phyloP scores from a whole-genome alignment of 306 rosid genomes.

The Sesbania bispinosa region DNA sequence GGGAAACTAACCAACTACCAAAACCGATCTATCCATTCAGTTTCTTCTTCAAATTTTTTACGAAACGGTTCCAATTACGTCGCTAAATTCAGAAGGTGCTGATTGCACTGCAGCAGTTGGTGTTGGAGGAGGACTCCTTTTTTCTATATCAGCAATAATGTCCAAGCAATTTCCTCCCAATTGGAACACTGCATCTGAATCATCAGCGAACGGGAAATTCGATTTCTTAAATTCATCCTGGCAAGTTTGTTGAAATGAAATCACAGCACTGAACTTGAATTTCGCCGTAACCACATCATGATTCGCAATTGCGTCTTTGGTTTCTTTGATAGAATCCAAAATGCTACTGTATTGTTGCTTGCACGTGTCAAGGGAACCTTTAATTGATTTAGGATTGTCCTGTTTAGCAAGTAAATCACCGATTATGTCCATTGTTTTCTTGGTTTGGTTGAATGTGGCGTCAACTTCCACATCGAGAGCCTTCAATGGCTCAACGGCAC shows the following conservation, averaged over 20 bases:
- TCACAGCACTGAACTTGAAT: slow-evolving; percentile 3
- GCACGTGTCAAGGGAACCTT: neutral
- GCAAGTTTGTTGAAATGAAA: slow-evolving; percentile 21
- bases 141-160: slow-evolving; percentile 7
- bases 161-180: slow-evolving; percentile 35
- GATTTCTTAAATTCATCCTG: neutral
- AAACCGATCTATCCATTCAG: neutral
- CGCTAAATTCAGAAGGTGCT: neutral
- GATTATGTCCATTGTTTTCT: neutral
- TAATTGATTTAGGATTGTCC: fast-evolving
- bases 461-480: slow-evolving; percentile 16
- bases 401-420: neutral
- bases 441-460: neutral
- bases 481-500: neutral
- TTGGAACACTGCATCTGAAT: neutral
- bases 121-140: no score
- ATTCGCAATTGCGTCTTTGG: neutral
- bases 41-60: neutral
- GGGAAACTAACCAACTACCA: neutral
- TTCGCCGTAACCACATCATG: neutral
- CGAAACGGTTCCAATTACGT: slow-evolving; percentile 16
- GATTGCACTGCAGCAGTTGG: neutral
- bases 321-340: slow-evolving; percentile 13
- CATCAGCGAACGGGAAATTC: neutral
- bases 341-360: slow-evolving; percentile 3